phyloP scores from a whole-genome alignment of 805 yeast genomes.

The Teunomyces atbi region DNA sequence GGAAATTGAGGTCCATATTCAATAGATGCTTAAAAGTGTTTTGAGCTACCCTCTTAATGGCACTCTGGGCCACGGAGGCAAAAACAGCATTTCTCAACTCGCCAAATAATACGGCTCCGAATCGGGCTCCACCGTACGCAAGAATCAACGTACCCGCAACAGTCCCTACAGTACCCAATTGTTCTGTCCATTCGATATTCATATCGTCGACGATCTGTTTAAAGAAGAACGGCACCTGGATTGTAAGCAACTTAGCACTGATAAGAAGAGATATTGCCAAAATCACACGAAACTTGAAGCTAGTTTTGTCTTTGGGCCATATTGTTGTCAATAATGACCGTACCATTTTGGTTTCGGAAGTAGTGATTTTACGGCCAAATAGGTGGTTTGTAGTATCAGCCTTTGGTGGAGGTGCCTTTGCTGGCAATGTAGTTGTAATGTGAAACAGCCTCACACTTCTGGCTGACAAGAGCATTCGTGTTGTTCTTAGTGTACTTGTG shows the following conservation, averaged over 20 bases:
- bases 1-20: constrained; percentile 85
- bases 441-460: background rate
- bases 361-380: constrained; percentile 27
- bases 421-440: background rate
- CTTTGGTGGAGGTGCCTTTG: background rate
- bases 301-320: constrained; percentile 75
- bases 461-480: background rate
- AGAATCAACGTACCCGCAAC: constrained; percentile 67
- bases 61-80: constrained; percentile 92
- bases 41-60: constrained; percentile 84
- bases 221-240: constrained; percentile 95
- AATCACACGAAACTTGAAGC: constrained; percentile 70
- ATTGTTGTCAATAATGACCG: constrained; percentile 64
- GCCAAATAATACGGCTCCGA: constrained; percentile 92
- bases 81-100: constrained; percentile 93
- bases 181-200: constrained; percentile 81
- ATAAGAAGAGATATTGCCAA: constrained; percentile 72
- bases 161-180: constrained; percentile 61
- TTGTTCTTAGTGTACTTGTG: background rate
- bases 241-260: constrained; percentile 81
- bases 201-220: constrained; percentile 82
- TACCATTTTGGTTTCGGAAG: constrained; percentile 54
- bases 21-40: constrained; percentile 84
- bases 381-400: constrained; percentile 14
- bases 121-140: constrained; percentile 91